Conservation (phyloP, 257 asterid species). For the Salvia rosmarinus region DNA sequence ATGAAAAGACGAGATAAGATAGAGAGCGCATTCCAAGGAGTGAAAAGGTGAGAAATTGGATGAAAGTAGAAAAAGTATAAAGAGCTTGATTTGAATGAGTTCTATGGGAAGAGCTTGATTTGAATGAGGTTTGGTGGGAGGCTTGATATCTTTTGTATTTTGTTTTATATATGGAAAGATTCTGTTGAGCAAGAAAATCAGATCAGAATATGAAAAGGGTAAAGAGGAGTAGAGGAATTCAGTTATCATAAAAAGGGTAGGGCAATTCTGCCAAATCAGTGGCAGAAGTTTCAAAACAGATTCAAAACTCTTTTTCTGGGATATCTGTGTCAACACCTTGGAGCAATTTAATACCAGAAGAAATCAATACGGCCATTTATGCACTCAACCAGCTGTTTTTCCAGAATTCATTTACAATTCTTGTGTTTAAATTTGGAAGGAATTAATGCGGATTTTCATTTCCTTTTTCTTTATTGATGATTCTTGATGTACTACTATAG, state of each 20-base stretch:
- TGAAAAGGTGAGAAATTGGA: slow-evolving; percentile 10
- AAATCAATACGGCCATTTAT: slow-evolving; percentile 26
- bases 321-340: slow-evolving; percentile 1
- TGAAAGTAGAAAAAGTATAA: slow-evolving; percentile 21
- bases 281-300: slow-evolving; percentile 25
- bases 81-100: slow-evolving; percentile 23
- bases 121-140: too few species aligned
- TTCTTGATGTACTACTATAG: slow-evolving; percentile 1
- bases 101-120: too few species aligned
- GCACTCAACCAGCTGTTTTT: slow-evolving; percentile 38
- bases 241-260: slow-evolving; percentile 33
- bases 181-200: slow-evolving; percentile 26
- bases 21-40: not conserved
- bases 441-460: not conserved
- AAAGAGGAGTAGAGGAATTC: slow-evolving; percentile 25
- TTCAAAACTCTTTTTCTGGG: not conserved
- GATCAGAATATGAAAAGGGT: slow-evolving; percentile 34
- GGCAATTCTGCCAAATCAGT: slow-evolving; percentile 23
- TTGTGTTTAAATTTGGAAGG: not conserved
- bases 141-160: too few species aligned
- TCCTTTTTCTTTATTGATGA: not conserved
- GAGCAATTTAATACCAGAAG: not conserved
- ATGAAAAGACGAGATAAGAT: not conserved
- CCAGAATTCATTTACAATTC: not conserved
- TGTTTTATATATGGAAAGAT: too few species aligned